Percentiles rank a stretch among this genome's conserved stretches.
phyloP scores from a whole-genome alignment of 2,329 filamentous ascomycete species.

The Neofusicoccum umdonicola region DNA sequence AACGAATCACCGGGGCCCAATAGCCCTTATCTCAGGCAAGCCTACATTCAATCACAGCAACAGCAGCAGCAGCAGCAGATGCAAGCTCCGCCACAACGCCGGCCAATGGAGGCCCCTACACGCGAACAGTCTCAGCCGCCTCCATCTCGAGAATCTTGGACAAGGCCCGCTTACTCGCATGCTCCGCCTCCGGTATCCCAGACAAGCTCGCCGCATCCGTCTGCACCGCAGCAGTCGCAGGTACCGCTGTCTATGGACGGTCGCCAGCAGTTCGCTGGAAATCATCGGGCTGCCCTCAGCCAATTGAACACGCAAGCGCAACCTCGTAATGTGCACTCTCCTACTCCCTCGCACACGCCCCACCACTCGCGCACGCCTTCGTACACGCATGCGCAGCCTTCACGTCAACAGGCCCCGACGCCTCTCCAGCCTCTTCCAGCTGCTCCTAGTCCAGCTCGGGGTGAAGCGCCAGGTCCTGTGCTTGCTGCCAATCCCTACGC shows the following conservation, averaged over 20 bases:
- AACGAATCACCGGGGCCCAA: conserved; percentile 1
- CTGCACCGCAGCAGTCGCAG: background rate
- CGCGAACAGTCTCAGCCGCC: conserved; percentile 16
- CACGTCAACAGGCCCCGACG: conserved; percentile 16
- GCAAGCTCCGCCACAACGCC: conserved; percentile 6
- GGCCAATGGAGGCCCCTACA: background rate
- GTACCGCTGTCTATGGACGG: background rate
- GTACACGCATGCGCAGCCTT: conserved; percentile 11
- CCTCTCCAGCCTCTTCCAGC: conserved; percentile 2
- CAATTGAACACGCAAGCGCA: conserved; percentile 16
- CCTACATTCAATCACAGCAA: background rate
- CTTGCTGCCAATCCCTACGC: conserved; percentile 12
- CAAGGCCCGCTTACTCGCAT: conserved; percentile 7
- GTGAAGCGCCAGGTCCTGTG: conserved; percentile 1
- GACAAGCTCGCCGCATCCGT: conserved; percentile 13
- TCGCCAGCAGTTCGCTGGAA: background rate
- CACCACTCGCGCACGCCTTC: conserved; percentile 15
- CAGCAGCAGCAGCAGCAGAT: conserved; percentile 6
- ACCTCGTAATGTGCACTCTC: conserved; percentile 8
- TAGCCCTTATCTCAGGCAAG: conserved; percentile 8
- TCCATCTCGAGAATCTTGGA: conserved; percentile 3
- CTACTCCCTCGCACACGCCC: conserved; percentile 11
- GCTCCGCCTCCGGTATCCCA: background rate
- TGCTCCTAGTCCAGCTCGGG: background rate
- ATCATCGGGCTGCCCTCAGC: conserved; percentile 9